phyloP scores from a whole-genome alignment of 169 alveolate genomes.

The Cryptosporidium ubiquitum region DNA sequence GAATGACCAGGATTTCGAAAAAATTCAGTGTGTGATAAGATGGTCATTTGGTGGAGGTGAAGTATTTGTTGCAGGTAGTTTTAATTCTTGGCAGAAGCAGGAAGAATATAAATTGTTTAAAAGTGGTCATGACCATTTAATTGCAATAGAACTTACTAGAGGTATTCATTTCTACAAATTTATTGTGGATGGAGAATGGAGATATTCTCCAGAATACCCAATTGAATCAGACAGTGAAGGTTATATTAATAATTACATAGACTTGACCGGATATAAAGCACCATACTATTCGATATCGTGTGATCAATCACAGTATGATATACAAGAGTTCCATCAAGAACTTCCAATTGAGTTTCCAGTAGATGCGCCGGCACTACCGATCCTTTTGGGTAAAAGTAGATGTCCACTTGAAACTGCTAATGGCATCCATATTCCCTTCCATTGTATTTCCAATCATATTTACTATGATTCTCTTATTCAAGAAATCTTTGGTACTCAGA shows the following conservation, averaged over 20 bases:
- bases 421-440: slow-evolving; percentile 51
- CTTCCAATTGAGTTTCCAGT: slow-evolving; percentile 64
- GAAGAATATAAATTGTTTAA: slow-evolving; percentile 38
- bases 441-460: slow-evolving; percentile 58
- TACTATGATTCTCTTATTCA: slow-evolving; percentile 64
- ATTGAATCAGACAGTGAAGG: slow-evolving; percentile 32
- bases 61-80: slow-evolving; percentile 47
- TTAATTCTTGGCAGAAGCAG: slow-evolving; percentile 44
- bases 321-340: slow-evolving; percentile 35
- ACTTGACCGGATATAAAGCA: slow-evolving; percentile 24
- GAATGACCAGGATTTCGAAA: not conserved
- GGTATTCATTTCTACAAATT: slow-evolving; percentile 54
- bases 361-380: slow-evolving; percentile 69
- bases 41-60: slow-evolving; percentile 64
- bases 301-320: not conserved
- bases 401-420: slow-evolving; percentile 47
- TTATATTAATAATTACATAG: slow-evolving; percentile 16
- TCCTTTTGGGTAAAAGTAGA: slow-evolving; percentile 46
- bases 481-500: slow-evolving; percentile 41
- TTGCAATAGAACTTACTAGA: slow-evolving; percentile 30
- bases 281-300: slow-evolving; percentile 6
- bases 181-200: slow-evolving; percentile 74
- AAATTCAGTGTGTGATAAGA: slow-evolving; percentile 41
- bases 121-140: slow-evolving; percentile 64
- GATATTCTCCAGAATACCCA: slow-evolving; percentile 37